Base-by-base conservation (phyloP, 1,139 yeast genomes). In the Candida albicans region DNA sequence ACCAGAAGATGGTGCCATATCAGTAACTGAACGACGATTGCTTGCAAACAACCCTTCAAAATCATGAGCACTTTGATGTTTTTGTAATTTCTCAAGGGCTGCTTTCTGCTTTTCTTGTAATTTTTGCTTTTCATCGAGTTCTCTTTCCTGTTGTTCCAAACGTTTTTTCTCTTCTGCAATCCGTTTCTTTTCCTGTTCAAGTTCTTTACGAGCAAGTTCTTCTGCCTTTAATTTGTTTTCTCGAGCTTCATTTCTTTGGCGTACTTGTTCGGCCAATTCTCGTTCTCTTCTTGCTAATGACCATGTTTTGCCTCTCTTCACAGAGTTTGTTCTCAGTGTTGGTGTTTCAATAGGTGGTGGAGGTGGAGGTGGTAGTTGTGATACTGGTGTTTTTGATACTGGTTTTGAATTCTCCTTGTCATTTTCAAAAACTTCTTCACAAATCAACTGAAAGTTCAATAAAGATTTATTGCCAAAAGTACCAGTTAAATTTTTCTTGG, bases 261-360 rank as follows among this genome's bases (percentile, higher is more conserved):
- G 63, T 3, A 66, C 70, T 48, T 57, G 62, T 10, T 57, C 60
- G 2, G 70, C 70, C 37, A 67, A 54, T 37, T 63, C 63, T 29
- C 70, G 52, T 49, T 66, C 71, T 33, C 49, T 62, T 37, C 54
- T 50, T n/a, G 57, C 59, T 35, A 61, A 46, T 5, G 49, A 38
- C 28, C 42, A 39, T 37, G 45, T 46, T 38, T 30, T 35, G 37
- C 37, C 44, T 14, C 27, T 37, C 5, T 18, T 18, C 22, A 18
- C 22, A 18, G 22, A 18, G 22, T 18, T 18, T 18, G 22, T 18
- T 18, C 22, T 18, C 22, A 18, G 5, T 18, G 22, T 18, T 18
- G 22, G 22, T 4, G 22, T 5, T 5, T 18, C 22, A 18, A 18
- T 18, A 4, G 22, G 22, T 18, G 22, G 22, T 18, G 22, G 22